Base-by-base conservation (phyloP, 2,329 filamentous ascomycete species). In the Microthyrium microscopicum region DNA sequence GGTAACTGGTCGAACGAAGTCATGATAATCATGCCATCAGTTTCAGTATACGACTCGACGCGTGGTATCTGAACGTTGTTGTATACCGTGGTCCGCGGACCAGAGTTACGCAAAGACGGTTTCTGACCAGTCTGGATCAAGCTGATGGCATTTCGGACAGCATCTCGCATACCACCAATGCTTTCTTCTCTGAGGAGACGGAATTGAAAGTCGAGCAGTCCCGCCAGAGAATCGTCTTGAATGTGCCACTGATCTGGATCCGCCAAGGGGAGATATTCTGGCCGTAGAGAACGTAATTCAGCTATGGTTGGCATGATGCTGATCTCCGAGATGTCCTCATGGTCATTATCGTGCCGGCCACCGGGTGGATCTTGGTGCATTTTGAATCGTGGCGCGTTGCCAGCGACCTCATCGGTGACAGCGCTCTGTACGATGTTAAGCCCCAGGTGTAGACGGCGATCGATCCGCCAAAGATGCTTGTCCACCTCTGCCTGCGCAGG, bases 201-300 rank as follows among this genome's bases (percentile, higher is more conserved):
- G 19, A 54, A 54, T 12, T 47, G 37, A 0, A 48, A 52, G 36
- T 54, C 52, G 11, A 54, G 44, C 25, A 51, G 46, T 5, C 52
- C 40, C 21, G 48, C 41, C 4, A 44, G 34, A 20, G 37, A 33
- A 22, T 46, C 36, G 2, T 26, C 31, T 11, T 53, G 41, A 25
- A 45, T 47, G 22, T 54, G 48, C 4, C 40, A 42, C 19, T 52
- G 42, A 16, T 48, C 40, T 1, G 39, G 41, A 28, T 54, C 46
- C 1, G 44, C 48, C 1, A 39, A 43, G 0, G 53, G 53, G 1
- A 57, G 36, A 20, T 47, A 52, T 8, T 54, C 50, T 20, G 64
- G 33, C 46, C 43, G 3, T 51, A 60, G 29, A 54, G 60, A 45
- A 34, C 45, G 28, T 3, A 55, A 48, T 31, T 55, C 52, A 11